Percentiles rank a stretch among this genome's conserved stretches.
Conservation (phyloP, 345 rosid species). For the Carallia brachiata region DNA sequence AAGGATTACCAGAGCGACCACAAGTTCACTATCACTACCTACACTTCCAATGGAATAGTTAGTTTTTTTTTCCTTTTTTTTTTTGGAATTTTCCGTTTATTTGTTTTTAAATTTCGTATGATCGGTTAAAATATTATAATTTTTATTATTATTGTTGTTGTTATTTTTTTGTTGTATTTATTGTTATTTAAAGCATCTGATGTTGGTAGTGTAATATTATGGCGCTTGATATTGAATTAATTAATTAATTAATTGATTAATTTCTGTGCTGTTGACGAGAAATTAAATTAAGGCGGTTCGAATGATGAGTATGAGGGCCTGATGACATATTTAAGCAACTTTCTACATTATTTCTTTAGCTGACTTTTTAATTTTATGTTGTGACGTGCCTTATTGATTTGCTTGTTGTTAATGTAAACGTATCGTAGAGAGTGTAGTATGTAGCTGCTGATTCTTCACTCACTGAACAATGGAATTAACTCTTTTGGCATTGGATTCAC, state of each 20-base stretch:
- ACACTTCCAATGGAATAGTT: constrained; percentile 72
- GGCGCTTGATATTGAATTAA: too few relatives aligned
- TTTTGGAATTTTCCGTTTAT: background rate
- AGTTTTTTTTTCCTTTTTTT: constrained; percentile 24
- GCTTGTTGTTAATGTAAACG: background rate
- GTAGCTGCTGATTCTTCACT: background rate
- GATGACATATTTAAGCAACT: background rate
- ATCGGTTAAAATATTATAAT: background rate
- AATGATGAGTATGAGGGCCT: too few relatives aligned
- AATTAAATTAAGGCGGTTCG: too few relatives aligned
- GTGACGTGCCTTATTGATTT: background rate
- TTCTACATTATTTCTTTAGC: background rate
- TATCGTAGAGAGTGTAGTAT: background rate
- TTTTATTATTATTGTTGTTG: too few relatives aligned
- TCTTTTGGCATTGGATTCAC: background rate
- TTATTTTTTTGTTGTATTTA: too few relatives aligned
- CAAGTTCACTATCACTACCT: constrained; percentile 80
- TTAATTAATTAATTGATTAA: too few relatives aligned
- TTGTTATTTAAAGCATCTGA: too few relatives aligned
- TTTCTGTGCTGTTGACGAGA: too few relatives aligned
- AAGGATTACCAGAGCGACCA: constrained; percentile 90
- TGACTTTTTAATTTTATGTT: background rate
- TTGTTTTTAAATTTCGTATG: background rate
- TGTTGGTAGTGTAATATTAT: too few relatives aligned
- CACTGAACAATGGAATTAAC: background rate